Conservation (phyloP, 805 yeast species). For the Lipomyces yamanashiensis region DNA sequence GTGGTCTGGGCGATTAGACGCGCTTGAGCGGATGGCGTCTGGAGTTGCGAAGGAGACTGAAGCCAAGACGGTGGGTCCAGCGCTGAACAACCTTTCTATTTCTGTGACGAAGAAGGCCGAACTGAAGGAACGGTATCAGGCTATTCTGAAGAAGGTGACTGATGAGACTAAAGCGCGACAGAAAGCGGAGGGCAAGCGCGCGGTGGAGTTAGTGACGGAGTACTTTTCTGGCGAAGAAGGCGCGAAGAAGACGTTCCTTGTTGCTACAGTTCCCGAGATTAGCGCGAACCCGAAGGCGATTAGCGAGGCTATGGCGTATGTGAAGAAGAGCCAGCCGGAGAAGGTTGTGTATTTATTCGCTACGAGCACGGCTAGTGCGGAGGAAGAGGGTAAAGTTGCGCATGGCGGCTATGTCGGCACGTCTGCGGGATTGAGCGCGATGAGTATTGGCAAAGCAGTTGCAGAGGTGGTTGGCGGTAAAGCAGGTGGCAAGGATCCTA, state of each 20-base stretch:
- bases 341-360: slow-evolving; percentile 81
- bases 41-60: slow-evolving; percentile 79
- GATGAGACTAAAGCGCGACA: slow-evolving; percentile 87
- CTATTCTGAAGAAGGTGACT: slow-evolving; percentile 82
- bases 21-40: slow-evolving; percentile 66
- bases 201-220: slow-evolving; percentile 73
- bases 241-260: slow-evolving; percentile 58
- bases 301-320: slow-evolving; percentile 84
- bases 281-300: slow-evolving; percentile 90
- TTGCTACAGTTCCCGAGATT: slow-evolving; percentile 67
- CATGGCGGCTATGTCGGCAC: slow-evolving; percentile 89
- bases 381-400: slow-evolving; percentile 70
- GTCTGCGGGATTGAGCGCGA: slow-evolving; percentile 71
- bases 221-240: slow-evolving; percentile 53
- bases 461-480: slow-evolving; percentile 85
- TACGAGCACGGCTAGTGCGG: slow-evolving; percentile 53
- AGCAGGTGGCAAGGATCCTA: slow-evolving; percentile 97
- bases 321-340: slow-evolving; percentile 74
- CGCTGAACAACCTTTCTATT: slow-evolving; percentile 78
- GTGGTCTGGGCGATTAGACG: slow-evolving; percentile 63
- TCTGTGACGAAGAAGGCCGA: slow-evolving; percentile 79
- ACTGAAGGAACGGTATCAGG: slow-evolving; percentile 72
- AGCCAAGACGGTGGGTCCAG: slow-evolving; percentile 82
- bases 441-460: slow-evolving; percentile 71
- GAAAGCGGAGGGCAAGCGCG: slow-evolving; percentile 83